These are phyloP conservation scores for Phaseolus coccineus DNA, from an alignment of 331 rosid genomes.

Conservation along the genomic window DNA sequence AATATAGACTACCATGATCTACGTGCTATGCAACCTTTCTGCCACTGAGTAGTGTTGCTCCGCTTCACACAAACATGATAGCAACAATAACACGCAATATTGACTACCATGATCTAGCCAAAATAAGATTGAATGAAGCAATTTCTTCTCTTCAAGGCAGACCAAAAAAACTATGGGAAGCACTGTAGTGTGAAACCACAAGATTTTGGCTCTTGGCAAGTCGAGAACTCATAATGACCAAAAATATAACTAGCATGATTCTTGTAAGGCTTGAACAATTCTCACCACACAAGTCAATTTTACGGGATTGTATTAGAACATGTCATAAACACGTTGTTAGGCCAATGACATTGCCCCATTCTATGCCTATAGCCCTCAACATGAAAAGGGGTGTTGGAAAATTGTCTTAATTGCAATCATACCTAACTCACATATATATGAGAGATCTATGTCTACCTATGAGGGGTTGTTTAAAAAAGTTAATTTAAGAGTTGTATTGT, in stretches of 20 bases:
- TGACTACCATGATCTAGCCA: background rate
- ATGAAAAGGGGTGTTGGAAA: background rate
- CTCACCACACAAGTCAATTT: too few relatives aligned
- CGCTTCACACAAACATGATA: too few relatives aligned
- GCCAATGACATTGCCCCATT: background rate
- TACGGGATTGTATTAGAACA: too few relatives aligned
- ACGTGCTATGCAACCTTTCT: too few relatives aligned
- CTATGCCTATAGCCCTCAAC: background rate
- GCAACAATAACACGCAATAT: too few relatives aligned
- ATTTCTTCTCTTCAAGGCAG: background rate
- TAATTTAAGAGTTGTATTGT: background rate
- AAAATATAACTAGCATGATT: too few relatives aligned
- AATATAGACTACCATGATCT: too few relatives aligned
- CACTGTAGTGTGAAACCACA: background rate
- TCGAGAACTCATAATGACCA: background rate
- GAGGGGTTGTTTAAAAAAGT: background rate
- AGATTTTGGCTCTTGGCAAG: background rate
- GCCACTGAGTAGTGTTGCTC: too few relatives aligned
- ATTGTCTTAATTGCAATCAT: background rate
- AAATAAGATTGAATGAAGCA: background rate
- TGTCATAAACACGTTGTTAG: background rate
- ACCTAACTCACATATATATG: too few relatives aligned
- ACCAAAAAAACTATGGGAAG: background rate
- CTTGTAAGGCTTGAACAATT: background rate
- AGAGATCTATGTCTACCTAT: background rate